Conservation (phyloP, 768 basidiomycete species). For the Boletus sp. region DNA sequence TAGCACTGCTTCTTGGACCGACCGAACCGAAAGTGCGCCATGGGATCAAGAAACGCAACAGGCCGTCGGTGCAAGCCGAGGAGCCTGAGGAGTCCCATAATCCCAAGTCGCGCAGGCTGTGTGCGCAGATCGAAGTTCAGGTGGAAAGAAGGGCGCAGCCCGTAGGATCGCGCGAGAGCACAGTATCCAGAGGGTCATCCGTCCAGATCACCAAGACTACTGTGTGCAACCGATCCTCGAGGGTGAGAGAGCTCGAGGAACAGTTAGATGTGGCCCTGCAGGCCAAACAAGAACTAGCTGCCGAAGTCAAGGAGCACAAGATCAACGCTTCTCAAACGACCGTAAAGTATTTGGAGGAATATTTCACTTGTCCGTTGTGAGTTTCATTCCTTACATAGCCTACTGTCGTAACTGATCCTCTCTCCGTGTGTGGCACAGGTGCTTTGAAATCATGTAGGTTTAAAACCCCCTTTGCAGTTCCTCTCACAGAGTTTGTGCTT, state of each 20-base stretch:
- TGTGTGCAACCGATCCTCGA: constrained; percentile 34
- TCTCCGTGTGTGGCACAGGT: constrained; percentile 37
- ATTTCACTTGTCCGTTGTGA: constrained; percentile 65
- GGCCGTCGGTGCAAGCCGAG: background rate
- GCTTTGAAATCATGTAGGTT: constrained; percentile 57
- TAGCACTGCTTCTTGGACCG: constrained; percentile 3
- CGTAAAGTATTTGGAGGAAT: constrained; percentile 57
- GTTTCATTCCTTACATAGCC: constrained; percentile 23
- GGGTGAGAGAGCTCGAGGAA: constrained; percentile 44
- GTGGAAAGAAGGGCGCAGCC: background rate
- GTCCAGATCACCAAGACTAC: background rate
- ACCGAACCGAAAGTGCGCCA: background rate
- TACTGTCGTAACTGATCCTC: constrained; percentile 12
- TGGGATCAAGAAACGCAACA: constrained; percentile 12
- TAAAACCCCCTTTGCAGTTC: background rate
- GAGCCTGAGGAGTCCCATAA: background rate
- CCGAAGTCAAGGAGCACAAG: constrained; percentile 43
- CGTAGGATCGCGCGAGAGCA: constrained; percentile 1
- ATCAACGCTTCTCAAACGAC: constrained; percentile 29
- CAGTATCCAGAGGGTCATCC: background rate
- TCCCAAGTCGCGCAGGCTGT: constrained; percentile 11
- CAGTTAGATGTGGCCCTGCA: constrained; percentile 38
- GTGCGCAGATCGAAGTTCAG: constrained; percentile 11
- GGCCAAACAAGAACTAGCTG: constrained; percentile 42
- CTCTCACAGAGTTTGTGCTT: constrained; percentile 1